A percentile compares a stretch with the other conserved stretches of the same genome.
These are phyloP conservation scores for Calamus simplicifolius DNA, from an alignment of 176 grass and related monocot genomes.

Conservation along the genomic window DNA sequence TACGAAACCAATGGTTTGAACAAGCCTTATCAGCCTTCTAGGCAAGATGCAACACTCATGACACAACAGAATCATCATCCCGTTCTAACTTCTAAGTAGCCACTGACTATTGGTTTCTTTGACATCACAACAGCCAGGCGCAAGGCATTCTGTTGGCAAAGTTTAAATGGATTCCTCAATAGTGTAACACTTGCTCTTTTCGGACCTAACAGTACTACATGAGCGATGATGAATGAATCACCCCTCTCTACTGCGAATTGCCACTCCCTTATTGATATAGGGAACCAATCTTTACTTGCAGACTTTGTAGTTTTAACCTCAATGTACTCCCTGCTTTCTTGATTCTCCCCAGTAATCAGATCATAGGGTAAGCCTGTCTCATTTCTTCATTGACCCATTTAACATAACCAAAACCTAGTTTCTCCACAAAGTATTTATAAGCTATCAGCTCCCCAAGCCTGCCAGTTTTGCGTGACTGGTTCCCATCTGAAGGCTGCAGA, in stretches of 20 bases:
- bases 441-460: constrained; percentile 61
- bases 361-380: constrained; percentile 83
- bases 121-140: constrained; percentile 54
- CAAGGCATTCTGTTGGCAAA: constrained; percentile 51
- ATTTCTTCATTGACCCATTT: constrained; percentile 69
- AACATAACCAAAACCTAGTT: constrained; percentile 41
- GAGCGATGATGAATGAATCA: constrained; percentile 61
- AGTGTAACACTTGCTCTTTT: constrained; percentile 53
- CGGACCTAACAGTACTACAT: constrained; percentile 32
- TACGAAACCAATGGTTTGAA: too few species aligned
- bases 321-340: constrained; percentile 48
- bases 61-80: too few species aligned
- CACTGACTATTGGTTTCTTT: constrained; percentile 10
- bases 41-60: too few species aligned
- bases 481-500: constrained; percentile 25
- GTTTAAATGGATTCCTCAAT: constrained; percentile 51
- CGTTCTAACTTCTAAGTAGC: background rate
- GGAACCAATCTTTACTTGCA: constrained; percentile 72
- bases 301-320: constrained; percentile 81
- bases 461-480: constrained; percentile 36
- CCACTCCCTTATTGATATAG: constrained; percentile 70
- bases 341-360: constrained; percentile 36
- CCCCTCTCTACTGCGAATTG: constrained; percentile 73
- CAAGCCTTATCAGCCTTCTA: too few species aligned
- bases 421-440: constrained; percentile 47